Conservation (phyloP, 202 grass and related monocot genomes). For the Zizania palustris region DNA sequence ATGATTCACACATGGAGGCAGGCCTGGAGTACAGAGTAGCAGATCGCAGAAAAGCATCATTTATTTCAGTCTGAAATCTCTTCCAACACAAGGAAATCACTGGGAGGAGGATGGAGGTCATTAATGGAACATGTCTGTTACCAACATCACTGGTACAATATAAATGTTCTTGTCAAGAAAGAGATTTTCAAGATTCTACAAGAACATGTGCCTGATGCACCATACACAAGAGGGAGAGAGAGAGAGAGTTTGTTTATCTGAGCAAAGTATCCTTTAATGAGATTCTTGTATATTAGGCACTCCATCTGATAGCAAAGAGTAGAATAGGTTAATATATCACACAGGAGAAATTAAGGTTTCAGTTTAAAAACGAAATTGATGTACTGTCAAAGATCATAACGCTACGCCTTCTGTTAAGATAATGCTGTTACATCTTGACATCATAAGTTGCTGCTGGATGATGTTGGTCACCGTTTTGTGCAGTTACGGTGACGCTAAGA, state of each 20-base stretch:
- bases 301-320: slow-evolving; percentile 52
- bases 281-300: slow-evolving; percentile 93
- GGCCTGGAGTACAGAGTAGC: background rate
- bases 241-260: slow-evolving; percentile 83
- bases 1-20: background rate
- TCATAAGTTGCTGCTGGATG: too few species aligned
- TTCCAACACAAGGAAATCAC: background rate
- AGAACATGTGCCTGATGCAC: background rate
- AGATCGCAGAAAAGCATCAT: background rate
- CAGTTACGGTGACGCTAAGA: too few species aligned
- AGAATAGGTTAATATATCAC: too few species aligned
- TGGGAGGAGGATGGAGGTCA: background rate
- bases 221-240: background rate
- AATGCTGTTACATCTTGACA: too few species aligned
- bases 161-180: slow-evolving; percentile 25
- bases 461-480: too few species aligned
- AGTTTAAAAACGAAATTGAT: too few species aligned
- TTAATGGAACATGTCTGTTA: slow-evolving; percentile 27
- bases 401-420: too few species aligned
- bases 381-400: too few species aligned
- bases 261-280: slow-evolving; percentile 88
- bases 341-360: too few species aligned
- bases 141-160: slow-evolving; percentile 16
- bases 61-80: background rate
- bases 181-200: background rate